These are phyloP conservation scores for Boletus coccyginus DNA, from an alignment of 768 basidiomycete species.

Conservation along the genomic window DNA sequence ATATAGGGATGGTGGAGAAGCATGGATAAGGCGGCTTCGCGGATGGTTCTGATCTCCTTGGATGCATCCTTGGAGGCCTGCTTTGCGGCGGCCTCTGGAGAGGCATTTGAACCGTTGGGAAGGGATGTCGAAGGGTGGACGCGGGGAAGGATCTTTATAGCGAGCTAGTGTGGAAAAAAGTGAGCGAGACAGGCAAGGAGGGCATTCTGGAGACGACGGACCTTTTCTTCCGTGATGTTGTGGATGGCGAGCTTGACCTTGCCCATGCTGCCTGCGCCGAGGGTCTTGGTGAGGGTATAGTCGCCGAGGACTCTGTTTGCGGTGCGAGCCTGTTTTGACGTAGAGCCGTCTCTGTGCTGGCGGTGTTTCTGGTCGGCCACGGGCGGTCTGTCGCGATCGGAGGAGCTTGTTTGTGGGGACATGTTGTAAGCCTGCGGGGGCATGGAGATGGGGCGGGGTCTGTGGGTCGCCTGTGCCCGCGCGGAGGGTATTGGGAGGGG, in stretches of 20 bases:
- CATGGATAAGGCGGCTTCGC: conserved; percentile 93
- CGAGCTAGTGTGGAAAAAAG: conserved; percentile 54
- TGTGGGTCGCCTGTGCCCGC: conserved; percentile 25
- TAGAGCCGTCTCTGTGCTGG: conserved; percentile 30
- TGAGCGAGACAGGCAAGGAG: conserved; percentile 7
- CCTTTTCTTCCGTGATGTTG: conserved; percentile 89
- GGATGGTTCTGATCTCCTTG: conserved; percentile 93
- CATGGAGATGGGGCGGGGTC: conserved; percentile 71
- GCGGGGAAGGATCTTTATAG: conserved; percentile 98
- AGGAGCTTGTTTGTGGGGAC: conserved; percentile 30
- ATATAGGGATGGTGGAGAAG: conserved; percentile 98
- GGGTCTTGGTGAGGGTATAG: conserved; percentile 93
- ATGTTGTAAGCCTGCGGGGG: conserved; percentile 57
- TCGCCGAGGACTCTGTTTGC: conserved; percentile 74
- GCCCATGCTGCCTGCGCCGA: conserved; percentile 98
- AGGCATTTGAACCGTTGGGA: conserved; percentile 42
- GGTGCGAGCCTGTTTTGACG: conserved; percentile 35
- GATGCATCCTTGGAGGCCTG: conserved; percentile 88
- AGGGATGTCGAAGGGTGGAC: conserved; percentile 60
- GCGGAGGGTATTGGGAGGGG: conserved; percentile 27
- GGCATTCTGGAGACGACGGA: conserved; percentile 35
- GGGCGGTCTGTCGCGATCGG: conserved; percentile 31
- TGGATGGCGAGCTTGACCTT: conserved; percentile 97
- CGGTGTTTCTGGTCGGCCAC: conserved; percentile 29
- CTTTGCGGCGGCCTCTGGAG: conserved; percentile 62